Percentiles rank a stretch among this genome's conserved stretches.
Evolutionary conservation across 768 basidiomycete species (phyloP).

Genomic region (Favolaschia claudopus): DNA sequence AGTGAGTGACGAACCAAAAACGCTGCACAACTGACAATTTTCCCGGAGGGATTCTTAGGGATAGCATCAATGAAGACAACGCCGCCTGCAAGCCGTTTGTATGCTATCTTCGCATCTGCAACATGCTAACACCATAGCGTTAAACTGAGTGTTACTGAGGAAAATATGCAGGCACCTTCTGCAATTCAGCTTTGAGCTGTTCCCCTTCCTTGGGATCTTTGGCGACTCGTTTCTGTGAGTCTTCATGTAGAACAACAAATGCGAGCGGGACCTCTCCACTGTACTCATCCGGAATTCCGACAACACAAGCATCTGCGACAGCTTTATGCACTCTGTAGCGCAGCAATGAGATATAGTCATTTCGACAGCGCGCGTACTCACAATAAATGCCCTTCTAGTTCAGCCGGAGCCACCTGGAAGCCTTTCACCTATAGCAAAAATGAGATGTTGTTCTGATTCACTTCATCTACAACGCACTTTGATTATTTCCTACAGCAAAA

Average conservation of each 20-base stretch:
- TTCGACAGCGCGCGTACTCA: too few relatives aligned
- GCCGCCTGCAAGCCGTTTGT: conserved; percentile 69
- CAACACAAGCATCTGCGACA: conserved; percentile 69
- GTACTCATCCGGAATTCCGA: conserved; percentile 75
- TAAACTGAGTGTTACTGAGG: not conserved
- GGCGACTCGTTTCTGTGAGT: conserved; percentile 45
- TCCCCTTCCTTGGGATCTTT: conserved; percentile 42
- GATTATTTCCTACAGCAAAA: conserved; percentile 63
- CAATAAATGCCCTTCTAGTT: conserved; percentile 71
- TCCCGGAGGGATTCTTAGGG: conserved; percentile 79
- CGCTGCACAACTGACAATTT: conserved; percentile 52
- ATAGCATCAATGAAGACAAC: conserved; percentile 68
- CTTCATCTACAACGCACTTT: conserved; percentile 52
- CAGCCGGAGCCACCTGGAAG: conserved; percentile 70
- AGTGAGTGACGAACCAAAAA: not conserved
- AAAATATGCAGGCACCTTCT: conserved; percentile 53
- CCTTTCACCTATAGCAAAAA: conserved; percentile 34
- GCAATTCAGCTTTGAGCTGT: conserved; percentile 53
- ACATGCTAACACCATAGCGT: conserved; percentile 51
- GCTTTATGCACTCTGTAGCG: conserved; percentile 51
- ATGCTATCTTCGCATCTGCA: conserved; percentile 61
- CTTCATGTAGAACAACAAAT: conserved; percentile 63
- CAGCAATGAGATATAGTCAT: too few relatives aligned
- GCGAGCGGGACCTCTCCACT: conserved; percentile 80
- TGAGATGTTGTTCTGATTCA: not conserved